A percentile compares a stretch with the other conserved stretches of the same genome.
Conservation (phyloP, 345 rosid genomes). For the Cochlearia excelsa region DNA sequence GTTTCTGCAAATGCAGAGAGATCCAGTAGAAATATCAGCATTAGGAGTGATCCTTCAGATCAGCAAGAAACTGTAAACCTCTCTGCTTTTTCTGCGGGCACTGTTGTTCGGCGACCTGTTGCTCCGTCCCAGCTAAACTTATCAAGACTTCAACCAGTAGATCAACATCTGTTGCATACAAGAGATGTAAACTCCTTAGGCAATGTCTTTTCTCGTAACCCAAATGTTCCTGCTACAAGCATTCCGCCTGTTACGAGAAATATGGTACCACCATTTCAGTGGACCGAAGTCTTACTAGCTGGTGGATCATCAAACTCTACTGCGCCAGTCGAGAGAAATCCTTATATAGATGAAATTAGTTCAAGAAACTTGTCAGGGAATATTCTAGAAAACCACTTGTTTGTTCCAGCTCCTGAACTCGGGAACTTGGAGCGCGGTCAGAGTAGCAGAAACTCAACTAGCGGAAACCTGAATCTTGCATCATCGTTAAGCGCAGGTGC, state of each 20-base stretch:
- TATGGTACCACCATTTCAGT: conserved; percentile 46
- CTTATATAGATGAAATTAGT: conserved; percentile 41
- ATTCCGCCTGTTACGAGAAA: conserved; percentile 54
- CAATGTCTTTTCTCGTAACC: conserved; percentile 37
- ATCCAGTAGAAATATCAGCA: conserved; percentile 53
- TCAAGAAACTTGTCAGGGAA: conserved; percentile 41
- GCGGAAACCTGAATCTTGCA: conserved; percentile 38
- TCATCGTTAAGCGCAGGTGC: conserved; percentile 39
- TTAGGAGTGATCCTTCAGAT: conserved; percentile 53
- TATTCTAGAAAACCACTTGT: conserved; percentile 49
- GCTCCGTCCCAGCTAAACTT: conserved; percentile 42
- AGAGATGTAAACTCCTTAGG: conserved; percentile 43
- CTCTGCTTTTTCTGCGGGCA: conserved; percentile 50
- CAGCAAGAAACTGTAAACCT: conserved; percentile 48
- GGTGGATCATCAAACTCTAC: conserved; percentile 46
- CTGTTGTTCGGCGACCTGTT: conserved; percentile 42
- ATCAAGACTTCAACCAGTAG: conserved; percentile 44
- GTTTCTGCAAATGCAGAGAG: conserved; percentile 43
- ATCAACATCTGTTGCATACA: conserved; percentile 45
- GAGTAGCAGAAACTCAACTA: conserved; percentile 34
- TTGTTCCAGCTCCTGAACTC: conserved; percentile 49
- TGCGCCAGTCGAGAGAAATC: conserved; percentile 42
- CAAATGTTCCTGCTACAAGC: conserved; percentile 37
- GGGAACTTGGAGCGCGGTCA: conserved; percentile 46
- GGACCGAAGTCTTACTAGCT: conserved; percentile 51